phyloP scores from a whole-genome alignment of 768 basidiomycete genomes.

The Rhodosporidiobolus sp. region DNA sequence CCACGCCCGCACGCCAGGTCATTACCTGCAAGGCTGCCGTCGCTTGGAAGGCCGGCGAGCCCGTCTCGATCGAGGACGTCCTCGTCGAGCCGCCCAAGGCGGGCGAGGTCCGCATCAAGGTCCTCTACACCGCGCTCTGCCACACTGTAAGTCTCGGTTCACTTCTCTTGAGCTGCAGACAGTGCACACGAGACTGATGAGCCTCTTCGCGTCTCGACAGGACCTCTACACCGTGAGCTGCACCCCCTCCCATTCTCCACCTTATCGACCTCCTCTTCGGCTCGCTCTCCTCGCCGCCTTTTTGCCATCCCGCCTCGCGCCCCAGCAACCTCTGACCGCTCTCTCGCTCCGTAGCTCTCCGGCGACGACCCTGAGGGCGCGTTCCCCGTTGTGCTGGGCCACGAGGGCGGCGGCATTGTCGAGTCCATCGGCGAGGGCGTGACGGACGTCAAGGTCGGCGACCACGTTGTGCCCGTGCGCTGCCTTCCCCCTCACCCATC shows the following conservation, averaged over 20 bases:
- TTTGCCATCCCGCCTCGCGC: neutral
- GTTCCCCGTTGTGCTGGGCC: slow-evolving; percentile 45
- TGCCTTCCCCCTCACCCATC: too few relatives aligned
- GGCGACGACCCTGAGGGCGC: slow-evolving; percentile 71
- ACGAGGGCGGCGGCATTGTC: slow-evolving; percentile 76
- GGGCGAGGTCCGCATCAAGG: slow-evolving; percentile 88
- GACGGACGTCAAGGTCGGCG: slow-evolving; percentile 73
- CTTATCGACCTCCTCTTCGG: too few relatives aligned
- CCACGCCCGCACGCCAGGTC: slow-evolving; percentile 9
- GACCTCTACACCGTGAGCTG: slow-evolving; percentile 37
- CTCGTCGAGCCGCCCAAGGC: slow-evolving; percentile 87
- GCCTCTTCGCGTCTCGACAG: neutral
- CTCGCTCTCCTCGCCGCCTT: neutral
- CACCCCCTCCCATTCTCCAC: neutral
- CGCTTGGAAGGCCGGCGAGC: slow-evolving; percentile 89
- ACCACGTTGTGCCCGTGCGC: slow-evolving; percentile 91
- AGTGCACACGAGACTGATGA: neutral
- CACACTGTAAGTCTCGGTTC: slow-evolving; percentile 62
- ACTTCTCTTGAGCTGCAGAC: too few relatives aligned
- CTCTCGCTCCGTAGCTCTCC: slow-evolving; percentile 22
- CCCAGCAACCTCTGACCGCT: neutral
- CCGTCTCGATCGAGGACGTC: slow-evolving; percentile 81
- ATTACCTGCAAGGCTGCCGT: slow-evolving; percentile 53
- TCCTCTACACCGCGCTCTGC: slow-evolving; percentile 92
- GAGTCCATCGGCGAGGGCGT: slow-evolving; percentile 97